A percentile compares a stretch with the other conserved stretches of the same genome.
These are phyloP conservation scores for Termitomyces bulborhizus DNA, from an alignment of 768 basidiomycete genomes.

Conservation along the genomic window DNA sequence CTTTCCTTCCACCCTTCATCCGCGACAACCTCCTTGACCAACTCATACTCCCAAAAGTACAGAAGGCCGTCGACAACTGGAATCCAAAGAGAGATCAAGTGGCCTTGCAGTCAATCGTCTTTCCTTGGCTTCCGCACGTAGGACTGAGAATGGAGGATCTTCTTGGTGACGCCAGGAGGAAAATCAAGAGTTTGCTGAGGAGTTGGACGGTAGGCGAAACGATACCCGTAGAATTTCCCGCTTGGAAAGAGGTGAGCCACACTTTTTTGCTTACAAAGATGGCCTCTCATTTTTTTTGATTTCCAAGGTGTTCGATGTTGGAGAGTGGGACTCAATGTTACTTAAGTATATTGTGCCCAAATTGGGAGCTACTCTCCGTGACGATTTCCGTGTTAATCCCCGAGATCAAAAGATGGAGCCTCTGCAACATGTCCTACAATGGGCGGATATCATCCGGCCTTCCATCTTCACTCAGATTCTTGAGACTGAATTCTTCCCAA, in stretches of 20 bases:
- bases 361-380: constrained; percentile 73
- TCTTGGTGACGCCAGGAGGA: constrained; percentile 82
- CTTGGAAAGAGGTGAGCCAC: constrained; percentile 74
- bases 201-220: constrained; percentile 69
- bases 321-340: constrained; percentile 88
- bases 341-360: constrained; percentile 92
- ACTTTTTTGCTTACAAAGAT: not conserved
- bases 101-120: constrained; percentile 74
- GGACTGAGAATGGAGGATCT: constrained; percentile 79
- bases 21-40: constrained; percentile 95
- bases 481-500: constrained; percentile 92
- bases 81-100: constrained; percentile 50
- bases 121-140: constrained; percentile 93
- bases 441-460: constrained; percentile 68
- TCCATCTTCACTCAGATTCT: constrained; percentile 80
- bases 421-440: constrained; percentile 67
- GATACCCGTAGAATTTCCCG: constrained; percentile 65
- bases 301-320: constrained; percentile 60
- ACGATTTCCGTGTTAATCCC: constrained; percentile 88
- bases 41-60: constrained; percentile 89
- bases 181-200: constrained; percentile 74
- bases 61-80: constrained; percentile 83
- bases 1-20: constrained; percentile 85
- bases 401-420: constrained; percentile 85
- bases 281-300: not conserved